Percentiles rank a stretch among this genome's conserved stretches.
phyloP scores from a whole-genome alignment of 148 eudicot genomes.

The Silene uniflora region DNA sequence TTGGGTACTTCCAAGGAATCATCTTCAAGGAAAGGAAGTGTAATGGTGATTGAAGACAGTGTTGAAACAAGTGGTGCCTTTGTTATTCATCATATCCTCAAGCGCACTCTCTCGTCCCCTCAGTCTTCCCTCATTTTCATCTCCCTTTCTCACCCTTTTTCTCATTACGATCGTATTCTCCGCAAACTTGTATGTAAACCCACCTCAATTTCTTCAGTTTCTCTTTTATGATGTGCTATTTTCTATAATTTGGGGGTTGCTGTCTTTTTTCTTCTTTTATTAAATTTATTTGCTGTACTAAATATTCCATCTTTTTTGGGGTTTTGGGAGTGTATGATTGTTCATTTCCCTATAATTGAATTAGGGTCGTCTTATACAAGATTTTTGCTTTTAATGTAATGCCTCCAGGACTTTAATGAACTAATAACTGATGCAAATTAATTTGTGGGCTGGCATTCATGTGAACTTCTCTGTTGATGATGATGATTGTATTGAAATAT shows the following conservation, averaged over 20 bases:
- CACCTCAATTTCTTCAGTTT: background rate
- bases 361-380: too few species aligned
- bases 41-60: conserved; percentile 65
- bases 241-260: background rate
- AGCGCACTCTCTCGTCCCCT: conserved; percentile 48
- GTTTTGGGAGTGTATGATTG: background rate
- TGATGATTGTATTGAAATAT: too few species aligned
- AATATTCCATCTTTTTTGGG: background rate
- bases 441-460: too few species aligned
- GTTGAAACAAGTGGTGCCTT: conserved; percentile 82
- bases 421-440: too few species aligned
- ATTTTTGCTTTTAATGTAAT: too few species aligned
- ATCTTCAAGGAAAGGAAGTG: conserved; percentile 13
- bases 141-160: conserved; percentile 77
- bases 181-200: conserved; percentile 59
- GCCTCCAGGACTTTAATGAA: too few species aligned
- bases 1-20: too few species aligned
- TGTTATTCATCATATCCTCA: conserved; percentile 72
- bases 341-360: background rate
- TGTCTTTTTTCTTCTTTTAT: background rate
- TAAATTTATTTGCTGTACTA: too few species aligned
- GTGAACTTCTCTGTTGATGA: too few species aligned
- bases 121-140: conserved; percentile 47
- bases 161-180: conserved; percentile 87
- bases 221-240: too few species aligned